A percentile compares a stretch with the other conserved stretches of the same genome.
phyloP scores from a whole-genome alignment of 768 basidiomycete genomes.

The Omphalotus guepiniiformis region DNA sequence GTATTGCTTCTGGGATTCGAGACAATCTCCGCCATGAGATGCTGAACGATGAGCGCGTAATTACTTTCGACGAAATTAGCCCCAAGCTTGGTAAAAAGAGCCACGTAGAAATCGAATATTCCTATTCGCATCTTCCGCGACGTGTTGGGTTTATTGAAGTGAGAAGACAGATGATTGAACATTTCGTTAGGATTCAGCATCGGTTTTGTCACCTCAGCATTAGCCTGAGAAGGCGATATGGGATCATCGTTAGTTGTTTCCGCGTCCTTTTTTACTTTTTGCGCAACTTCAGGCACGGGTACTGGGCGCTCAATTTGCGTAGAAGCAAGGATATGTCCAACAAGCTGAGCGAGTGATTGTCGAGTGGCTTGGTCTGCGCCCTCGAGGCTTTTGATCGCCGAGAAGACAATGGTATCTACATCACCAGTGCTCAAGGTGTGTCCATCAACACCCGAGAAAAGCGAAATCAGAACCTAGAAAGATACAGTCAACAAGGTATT shows the following conservation, averaged over 20 bases:
- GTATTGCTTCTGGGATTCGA: constrained; percentile 48
- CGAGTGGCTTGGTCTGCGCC: constrained; percentile 78
- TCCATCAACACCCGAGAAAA: constrained; percentile 55
- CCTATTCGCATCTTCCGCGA: constrained; percentile 76
- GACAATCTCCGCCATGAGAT: constrained; percentile 77
- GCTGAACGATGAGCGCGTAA: constrained; percentile 73
- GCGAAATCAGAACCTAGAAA: constrained; percentile 44
- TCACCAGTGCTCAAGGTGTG: constrained; percentile 59
- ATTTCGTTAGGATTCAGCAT: constrained; percentile 75
- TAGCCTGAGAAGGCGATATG: constrained; percentile 35
- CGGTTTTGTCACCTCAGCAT: constrained; percentile 58
- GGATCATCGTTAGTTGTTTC: constrained; percentile 56
- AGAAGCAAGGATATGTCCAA: constrained; percentile 78
- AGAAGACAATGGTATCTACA: constrained; percentile 67
- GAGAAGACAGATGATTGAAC: constrained; percentile 71
- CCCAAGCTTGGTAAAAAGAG: constrained; percentile 73
- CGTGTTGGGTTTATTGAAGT: constrained; percentile 71
- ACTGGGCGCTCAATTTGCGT: constrained; percentile 69
- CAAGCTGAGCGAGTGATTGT: constrained; percentile 72
- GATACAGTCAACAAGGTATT: constrained; percentile 34
- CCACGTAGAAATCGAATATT: constrained; percentile 84
- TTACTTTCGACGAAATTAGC: constrained; percentile 75
- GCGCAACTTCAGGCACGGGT: constrained; percentile 46
- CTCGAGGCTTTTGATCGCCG: constrained; percentile 76
- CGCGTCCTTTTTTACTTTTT: constrained; percentile 55